Evolutionary conservation across 2,329 filamentous ascomycete genomes (phyloP).

Genomic region (Aspergillus calidoustus): DNA sequence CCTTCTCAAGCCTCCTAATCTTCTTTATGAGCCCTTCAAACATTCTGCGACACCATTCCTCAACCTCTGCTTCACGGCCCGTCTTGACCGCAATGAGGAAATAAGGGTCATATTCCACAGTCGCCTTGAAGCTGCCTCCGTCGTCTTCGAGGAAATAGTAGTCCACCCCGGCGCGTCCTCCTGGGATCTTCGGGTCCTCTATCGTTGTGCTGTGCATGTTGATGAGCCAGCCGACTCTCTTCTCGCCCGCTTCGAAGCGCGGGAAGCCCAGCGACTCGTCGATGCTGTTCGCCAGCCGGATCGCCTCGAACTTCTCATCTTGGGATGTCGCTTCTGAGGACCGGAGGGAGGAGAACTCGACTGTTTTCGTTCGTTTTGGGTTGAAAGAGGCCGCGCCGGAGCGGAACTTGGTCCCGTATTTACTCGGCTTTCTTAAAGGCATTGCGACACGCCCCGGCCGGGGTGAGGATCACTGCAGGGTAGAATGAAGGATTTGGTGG

Average conservation of each 20-base stretch:
- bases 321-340: constrained; percentile 84
- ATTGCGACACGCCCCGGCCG: constrained; percentile 42
- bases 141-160: constrained; percentile 97
- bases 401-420: constrained; percentile 66
- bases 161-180: constrained; percentile 87
- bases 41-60: constrained; percentile 85
- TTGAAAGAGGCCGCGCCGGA: constrained; percentile 48
- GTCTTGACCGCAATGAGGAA: constrained; percentile 90
- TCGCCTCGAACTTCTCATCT: constrained; percentile 90
- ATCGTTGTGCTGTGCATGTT: constrained; percentile 92
- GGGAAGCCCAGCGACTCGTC: constrained; percentile 95
- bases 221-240: constrained; percentile 88
- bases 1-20: constrained; percentile 80
- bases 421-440: constrained; percentile 60
- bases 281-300: constrained; percentile 80
- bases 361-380: constrained; percentile 70
- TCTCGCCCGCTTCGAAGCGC: constrained; percentile 85
- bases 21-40: constrained; percentile 82
- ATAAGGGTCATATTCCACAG: constrained; percentile 94
- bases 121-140: constrained; percentile 90
- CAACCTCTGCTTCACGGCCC: constrained; percentile 87
- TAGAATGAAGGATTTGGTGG: constrained; percentile 19
- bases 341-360: constrained; percentile 74
- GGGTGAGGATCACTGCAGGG: constrained; percentile 28
- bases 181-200: constrained; percentile 79